Evolutionary conservation across 129 eudicot genomes (phyloP).

Genomic region (Dittrichia graveolens): DNA sequence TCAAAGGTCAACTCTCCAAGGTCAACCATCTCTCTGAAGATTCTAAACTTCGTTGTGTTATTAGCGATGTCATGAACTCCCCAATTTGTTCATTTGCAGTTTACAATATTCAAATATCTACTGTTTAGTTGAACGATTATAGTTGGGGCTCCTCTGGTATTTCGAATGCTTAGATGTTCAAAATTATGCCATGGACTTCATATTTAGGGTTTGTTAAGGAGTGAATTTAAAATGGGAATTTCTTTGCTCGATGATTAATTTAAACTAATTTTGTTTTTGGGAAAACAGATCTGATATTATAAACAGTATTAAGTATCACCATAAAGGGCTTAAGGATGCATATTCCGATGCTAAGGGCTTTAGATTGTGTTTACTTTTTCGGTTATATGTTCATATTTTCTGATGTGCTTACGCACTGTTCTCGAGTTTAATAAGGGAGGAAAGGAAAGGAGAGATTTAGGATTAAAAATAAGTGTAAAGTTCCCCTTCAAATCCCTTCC

Average conservation of each 20-base stretch:
- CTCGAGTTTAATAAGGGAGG: no score
- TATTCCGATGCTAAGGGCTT: no score
- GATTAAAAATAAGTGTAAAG: no score
- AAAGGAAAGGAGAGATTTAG: no score
- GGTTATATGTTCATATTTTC: no score
- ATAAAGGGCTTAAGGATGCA: no score
- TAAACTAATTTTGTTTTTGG: not conserved
- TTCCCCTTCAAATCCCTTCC: no score
- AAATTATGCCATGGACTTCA: no score
- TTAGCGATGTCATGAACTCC: not conserved
- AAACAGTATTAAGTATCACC: not conserved
- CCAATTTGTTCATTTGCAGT: not conserved
- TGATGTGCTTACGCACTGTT: no score
- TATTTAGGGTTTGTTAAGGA: no score
- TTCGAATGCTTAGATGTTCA: not conserved
- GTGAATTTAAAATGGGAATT: no score
- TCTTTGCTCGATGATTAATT: not conserved
- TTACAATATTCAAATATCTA: not conserved
- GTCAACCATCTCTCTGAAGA: conserved; percentile 31
- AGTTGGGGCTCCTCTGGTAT: conserved; percentile 14
- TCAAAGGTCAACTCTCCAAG: conserved; percentile 69
- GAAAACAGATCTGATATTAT: not conserved
- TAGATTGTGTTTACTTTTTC: not conserved
- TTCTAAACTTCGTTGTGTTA: not conserved
- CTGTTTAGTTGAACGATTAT: not conserved